These are phyloP conservation scores for Saccharomycopsis hybrid DNA, from an alignment of 1,139 yeast genomes.

Conservation along the genomic window DNA sequence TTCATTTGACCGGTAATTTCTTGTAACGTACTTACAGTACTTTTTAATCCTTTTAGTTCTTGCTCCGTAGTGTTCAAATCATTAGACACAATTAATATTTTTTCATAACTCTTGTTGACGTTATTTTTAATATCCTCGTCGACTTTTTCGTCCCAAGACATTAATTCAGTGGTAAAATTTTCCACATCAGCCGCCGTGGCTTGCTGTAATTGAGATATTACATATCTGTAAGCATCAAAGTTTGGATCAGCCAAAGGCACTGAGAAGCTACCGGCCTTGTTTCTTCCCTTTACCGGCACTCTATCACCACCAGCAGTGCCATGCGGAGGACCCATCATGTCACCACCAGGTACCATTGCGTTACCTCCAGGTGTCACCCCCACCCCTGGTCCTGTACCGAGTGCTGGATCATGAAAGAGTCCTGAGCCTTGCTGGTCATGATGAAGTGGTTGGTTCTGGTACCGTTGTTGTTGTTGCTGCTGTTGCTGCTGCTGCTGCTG, in stretches of 20 bases:
- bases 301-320: no score
- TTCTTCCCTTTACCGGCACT: not conserved
- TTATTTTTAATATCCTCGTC: conserved; percentile 59
- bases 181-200: conserved; percentile 74
- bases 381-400: no score
- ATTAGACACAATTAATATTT: conserved; percentile 61
- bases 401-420: no score
- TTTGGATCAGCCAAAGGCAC: conserved; percentile 29
- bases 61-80: conserved; percentile 58
- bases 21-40: conserved; percentile 53
- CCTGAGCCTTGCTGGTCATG: no score
- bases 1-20: conserved; percentile 61
- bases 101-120: conserved; percentile 65
- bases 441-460: no score
- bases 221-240: conserved; percentile 46
- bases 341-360: no score
- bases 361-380: no score
- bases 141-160: conserved; percentile 46
- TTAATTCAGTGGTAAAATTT: conserved; percentile 55
- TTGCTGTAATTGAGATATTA: conserved; percentile 47
- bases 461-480: conserved; percentile 4
- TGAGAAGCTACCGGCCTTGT: conserved; percentile 15
- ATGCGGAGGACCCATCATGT: no score
- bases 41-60: conserved; percentile 57
- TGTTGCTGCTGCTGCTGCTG: no score